These are phyloP conservation scores for Macrophomina phaseolina DNA, from an alignment of 2,329 filamentous ascomycete species.

Conservation along the genomic window DNA sequence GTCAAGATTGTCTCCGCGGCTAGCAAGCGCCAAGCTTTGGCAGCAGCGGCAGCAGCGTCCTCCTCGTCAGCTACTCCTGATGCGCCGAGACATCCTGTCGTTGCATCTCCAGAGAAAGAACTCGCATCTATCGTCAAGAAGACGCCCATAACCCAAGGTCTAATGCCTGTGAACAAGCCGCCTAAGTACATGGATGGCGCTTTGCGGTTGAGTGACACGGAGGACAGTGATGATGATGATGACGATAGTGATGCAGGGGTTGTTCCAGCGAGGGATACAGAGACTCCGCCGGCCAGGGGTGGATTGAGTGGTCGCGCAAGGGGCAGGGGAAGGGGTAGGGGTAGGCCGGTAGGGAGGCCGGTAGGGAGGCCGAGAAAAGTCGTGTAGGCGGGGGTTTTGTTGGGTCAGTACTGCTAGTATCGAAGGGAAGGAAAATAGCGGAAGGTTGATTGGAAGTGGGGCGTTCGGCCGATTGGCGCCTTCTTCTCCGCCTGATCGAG, in stretches of 20 bases:
- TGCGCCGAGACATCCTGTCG: constrained; percentile 27
- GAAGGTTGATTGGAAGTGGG: too few relatives aligned
- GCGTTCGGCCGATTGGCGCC: too few relatives aligned
- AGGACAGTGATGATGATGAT: constrained; percentile 24
- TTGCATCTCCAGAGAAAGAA: constrained; percentile 20
- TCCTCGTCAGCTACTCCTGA: constrained; percentile 25
- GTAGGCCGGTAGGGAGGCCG: not conserved
- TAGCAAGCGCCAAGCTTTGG: not conserved
- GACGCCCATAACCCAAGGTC: not conserved
- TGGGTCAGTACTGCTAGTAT: not conserved
- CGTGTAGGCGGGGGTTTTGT: not conserved
- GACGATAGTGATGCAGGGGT: constrained; percentile 33
- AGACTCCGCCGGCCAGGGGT: not conserved
- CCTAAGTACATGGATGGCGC: constrained; percentile 30
- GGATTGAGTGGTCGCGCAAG: not conserved
- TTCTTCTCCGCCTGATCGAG: too few relatives aligned
- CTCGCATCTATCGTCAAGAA: constrained; percentile 17
- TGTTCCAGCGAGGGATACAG: constrained; percentile 37
- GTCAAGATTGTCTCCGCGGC: constrained; percentile 40
- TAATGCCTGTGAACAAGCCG: constrained; percentile 33
- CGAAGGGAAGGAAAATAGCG: not conserved
- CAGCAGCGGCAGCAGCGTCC: not conserved
- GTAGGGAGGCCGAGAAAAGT: not conserved
- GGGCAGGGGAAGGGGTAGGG: not conserved
- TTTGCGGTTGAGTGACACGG: constrained; percentile 32